Evolutionary conservation across 441 rosid species (phyloP), one percentile per base, ranked within the genome.

Genomic region (Populus tomentosa): DNA sequence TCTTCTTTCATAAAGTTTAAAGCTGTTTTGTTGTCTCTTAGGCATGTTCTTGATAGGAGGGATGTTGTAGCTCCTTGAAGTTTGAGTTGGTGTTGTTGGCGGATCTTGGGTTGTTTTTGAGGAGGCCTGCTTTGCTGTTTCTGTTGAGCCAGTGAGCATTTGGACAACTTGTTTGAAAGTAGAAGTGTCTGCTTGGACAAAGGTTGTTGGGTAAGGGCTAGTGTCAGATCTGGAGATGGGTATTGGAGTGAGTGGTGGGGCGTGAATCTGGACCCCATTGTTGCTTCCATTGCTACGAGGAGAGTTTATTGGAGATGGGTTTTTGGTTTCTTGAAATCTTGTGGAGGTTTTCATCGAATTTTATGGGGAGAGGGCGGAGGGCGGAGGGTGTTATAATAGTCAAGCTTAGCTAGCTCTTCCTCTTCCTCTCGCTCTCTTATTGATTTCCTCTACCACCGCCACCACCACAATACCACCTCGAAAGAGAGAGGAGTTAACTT

Each of bases 81-180:
- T 62, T 10, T 75, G 20, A 6, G 87, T 63, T 7, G 89, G 70
- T 3, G 84, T 20, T 28, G 75, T 59, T 21, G 81, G 67, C 1
- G 92, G 88, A 78, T 86, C 92, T 70, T 89, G 88, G 13, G 86
- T 38, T 24, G 80, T 59, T 65, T 66, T 50, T 30, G 84, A 35
- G 69, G 91, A 85, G 32, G 90, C 90, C 68, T 85, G 90, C 70
- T 89, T 85, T 21, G 87, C 90, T 5, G 91, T 87, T 69, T 86
- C 92, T 11, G 97, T 84, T 30, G 91, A 90, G 33, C 98, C 99
- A 24, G 97, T 95, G 28, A 95, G 97, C 94, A 93, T 89, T 77
- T 95, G 98, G 75, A 95, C 99, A 56, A 95, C 98, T 74, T 92
- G 97, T 82, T 95, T 95, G 94, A 95, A 95, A 82, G 86, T 85